A percentile compares a stretch with the other conserved stretches of the same genome.
Conservation (phyloP, 768 basidiomycete species). For the Coprinellus micaceus region DNA sequence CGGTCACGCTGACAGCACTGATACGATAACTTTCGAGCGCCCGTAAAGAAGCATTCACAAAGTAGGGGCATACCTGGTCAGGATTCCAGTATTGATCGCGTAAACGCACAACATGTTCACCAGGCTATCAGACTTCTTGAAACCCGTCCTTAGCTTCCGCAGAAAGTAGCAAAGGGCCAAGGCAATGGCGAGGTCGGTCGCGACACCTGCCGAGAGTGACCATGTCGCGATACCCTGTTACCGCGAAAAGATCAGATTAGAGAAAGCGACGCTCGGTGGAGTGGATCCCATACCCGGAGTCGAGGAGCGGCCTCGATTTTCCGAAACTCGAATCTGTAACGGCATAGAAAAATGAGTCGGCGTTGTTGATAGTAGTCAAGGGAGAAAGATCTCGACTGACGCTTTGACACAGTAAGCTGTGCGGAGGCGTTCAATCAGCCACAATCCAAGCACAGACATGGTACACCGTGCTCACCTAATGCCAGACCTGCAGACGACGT, state of each 20-base stretch:
- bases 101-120: conserved; percentile 55
- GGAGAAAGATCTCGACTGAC: conserved; percentile 25
- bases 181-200: conserved; percentile 52
- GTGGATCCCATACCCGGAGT: conserved; percentile 34
- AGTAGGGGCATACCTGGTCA: conserved; percentile 46
- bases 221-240: conserved; percentile 42
- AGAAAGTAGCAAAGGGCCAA: conserved; percentile 51
- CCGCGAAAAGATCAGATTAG: neutral
- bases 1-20: conserved; percentile 42
- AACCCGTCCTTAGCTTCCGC: conserved; percentile 48
- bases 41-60: neutral
- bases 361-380: too few species aligned
- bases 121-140: conserved; percentile 52
- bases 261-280: neutral
- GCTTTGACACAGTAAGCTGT: conserved; percentile 45
- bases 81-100: conserved; percentile 56
- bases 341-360: neutral
- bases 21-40: neutral
- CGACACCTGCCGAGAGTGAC: conserved; percentile 46
- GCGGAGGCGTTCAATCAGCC: neutral
- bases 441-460: neutral
- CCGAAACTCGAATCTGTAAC: conserved; percentile 31
- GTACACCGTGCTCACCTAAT: conserved; percentile 24
- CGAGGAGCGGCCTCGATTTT: conserved; percentile 28
- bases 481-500: conserved; percentile 30